Base-by-base conservation (phyloP, 176 grass and related monocot genomes). In the Coix lacrymajobi region DNA sequence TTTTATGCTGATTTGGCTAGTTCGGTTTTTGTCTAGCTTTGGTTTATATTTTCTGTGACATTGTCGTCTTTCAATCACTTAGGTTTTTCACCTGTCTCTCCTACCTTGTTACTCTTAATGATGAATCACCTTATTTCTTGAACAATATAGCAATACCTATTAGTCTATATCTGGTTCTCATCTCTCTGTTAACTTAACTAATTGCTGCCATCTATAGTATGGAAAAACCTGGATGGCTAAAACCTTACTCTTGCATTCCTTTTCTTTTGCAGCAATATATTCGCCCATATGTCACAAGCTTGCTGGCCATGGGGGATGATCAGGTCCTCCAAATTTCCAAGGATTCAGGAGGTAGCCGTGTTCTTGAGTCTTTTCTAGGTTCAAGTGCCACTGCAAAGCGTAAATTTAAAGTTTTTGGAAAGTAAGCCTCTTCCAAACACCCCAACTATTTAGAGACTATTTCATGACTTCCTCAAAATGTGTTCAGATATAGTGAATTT, bases 291-390 rank as follows among this genome's bases (percentile, higher is more conserved):
- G 81, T 93, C 79, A 64, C 89, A 76, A 91, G 91, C 75, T 79
- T 98, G 74, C 75, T 84, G 48, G 90, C 85, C 68, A 90, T 98
- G 85, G 76, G 91, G 51, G 79, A 80, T 84, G 79, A 81, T 56
- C 80, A 90, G 29, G 73, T 93, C 49, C 73, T 95, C 73, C 87
- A 95, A 88, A 90, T 88, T 75, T 85, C 87, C 24, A 98, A 87
- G 83, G 96, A 98, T 84, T 76, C 92, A 17, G 96, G 96, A 62
- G 96, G 96, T 66, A 76, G 79, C 36, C 92, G 69, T 91, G 92
- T 93, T 78, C 82, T 98, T 86, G 96, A 98, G 80, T 87, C 90
- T 84, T 98, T 98, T 85, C 90, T 98, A 49, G 79, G 66, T 88
- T 98, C 92, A 77, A 90, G 88, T 89, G 81, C 89, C 33, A 81